Evolutionary conservation across 441 rosid genomes (phyloP), one percentile per base, ranked within the genome.

Genomic region (Mallotus repandus): DNA sequence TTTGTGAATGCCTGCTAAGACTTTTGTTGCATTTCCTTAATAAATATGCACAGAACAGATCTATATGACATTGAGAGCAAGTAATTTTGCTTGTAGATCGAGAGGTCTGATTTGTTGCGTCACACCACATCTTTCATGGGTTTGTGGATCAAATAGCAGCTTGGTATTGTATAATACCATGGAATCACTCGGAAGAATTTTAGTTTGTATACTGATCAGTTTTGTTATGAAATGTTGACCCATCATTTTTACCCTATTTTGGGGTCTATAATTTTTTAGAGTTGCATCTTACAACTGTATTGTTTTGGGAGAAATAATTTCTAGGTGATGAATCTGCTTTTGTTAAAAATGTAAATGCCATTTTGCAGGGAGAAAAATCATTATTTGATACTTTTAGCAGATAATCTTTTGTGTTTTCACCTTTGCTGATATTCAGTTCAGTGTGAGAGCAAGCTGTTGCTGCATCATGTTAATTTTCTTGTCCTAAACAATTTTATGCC

Each of bases 1-100:
- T 5, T 55, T 46, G 22, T 16, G 32, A 43, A 61, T 43, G 10
- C 25, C 5, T 68, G 74, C 29, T 10, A 13, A 63, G 43, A 68
- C 9, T 45, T 9, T 52, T 3, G 25, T 65, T 76, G 49, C n/a
- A 67, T 73, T 67, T 85, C 90, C 90, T 82, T 85, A n/a, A 87
- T 60, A 19, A 25, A 21, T 70, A 49, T 77, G 22, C 70, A 68
- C 82, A 89, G 94, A 67, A 54, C 91, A 4, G 90, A 89, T 74
- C n/a, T 86, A 1, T 89, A 89, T 63, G 91, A 89, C 38, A 13
- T 57, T 0, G 94, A 89, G 82, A 87, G 94, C 86, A 87, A 87
- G 85, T 89, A 83, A 87, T n/a, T 55, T 66, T 53, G 68, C 61
- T 35, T 15, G 19, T 38, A 41, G 22, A 50, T 50, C 7, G n/a